These are phyloP conservation scores for Cicer cuneatum DNA, from an alignment of 306 rosid genomes.

Conservation along the genomic window DNA sequence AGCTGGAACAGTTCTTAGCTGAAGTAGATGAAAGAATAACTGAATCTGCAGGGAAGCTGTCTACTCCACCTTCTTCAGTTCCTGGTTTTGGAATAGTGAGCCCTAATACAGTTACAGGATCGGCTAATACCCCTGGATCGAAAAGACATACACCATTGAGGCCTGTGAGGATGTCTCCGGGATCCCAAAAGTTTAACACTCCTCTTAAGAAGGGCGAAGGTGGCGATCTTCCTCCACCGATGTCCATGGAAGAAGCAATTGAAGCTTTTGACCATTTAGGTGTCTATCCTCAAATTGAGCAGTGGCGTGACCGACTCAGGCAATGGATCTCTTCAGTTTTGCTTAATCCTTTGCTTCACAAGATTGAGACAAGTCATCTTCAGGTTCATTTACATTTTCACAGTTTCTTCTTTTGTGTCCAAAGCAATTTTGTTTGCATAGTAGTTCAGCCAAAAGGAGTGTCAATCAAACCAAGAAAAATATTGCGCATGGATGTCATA, in stretches of 20 bases:
- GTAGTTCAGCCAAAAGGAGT: background rate
- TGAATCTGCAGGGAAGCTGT: slow-evolving; percentile 78
- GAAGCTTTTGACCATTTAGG: slow-evolving; percentile 82
- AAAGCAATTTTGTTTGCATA: slow-evolving; percentile 27
- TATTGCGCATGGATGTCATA: slow-evolving; percentile 10
- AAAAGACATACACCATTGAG: slow-evolving; percentile 87
- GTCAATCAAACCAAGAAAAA: slow-evolving; percentile 19
- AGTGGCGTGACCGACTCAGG: slow-evolving; percentile 90
- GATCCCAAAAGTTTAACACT: slow-evolving; percentile 86
- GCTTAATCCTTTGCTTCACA: slow-evolving; percentile 76
- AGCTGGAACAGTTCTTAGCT: slow-evolving; percentile 79
- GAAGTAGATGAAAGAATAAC: slow-evolving; percentile 80
- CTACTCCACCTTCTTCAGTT: slow-evolving; percentile 89
- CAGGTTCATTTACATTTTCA: slow-evolving; percentile 60
- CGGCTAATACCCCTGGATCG: slow-evolving; percentile 80
- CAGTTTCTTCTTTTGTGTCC: slow-evolving; percentile 33
- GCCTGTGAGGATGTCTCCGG: slow-evolving; percentile 97
- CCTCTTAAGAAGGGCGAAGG: slow-evolving; percentile 94
- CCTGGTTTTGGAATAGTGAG: slow-evolving; percentile 75
- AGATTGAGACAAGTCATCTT: slow-evolving; percentile 83
- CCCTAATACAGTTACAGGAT: slow-evolving; percentile 66
- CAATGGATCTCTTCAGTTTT: slow-evolving; percentile 86
- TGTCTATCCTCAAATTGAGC: slow-evolving; percentile 91
- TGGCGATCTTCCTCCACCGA: slow-evolving; percentile 84
- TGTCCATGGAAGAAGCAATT: slow-evolving; percentile 91